A percentile compares a stretch with the other conserved stretches of the same genome.
Conservation (phyloP, 2,329 filamentous ascomycete genomes). For the Zymoseptoria ardabiliae region DNA sequence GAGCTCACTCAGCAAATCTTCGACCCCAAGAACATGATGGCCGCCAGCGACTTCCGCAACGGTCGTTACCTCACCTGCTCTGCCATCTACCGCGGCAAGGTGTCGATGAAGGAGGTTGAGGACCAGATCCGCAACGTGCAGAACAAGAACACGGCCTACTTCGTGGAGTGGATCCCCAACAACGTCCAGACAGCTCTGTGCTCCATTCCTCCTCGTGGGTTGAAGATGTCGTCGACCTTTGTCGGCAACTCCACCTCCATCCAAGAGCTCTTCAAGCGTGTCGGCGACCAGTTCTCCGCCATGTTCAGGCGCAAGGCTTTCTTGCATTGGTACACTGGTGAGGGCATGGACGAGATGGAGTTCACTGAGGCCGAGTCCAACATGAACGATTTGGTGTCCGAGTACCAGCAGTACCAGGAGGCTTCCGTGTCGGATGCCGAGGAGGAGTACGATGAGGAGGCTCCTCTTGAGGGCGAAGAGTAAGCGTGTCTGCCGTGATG, state of each 20-base stretch:
- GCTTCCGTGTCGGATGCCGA: constrained; percentile 94
- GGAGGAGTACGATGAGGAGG: constrained; percentile 89
- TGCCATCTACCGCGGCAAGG: constrained; percentile 99
- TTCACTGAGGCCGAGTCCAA: constrained; percentile 99
- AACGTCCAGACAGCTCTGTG: constrained; percentile 99
- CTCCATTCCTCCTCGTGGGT: constrained; percentile 93
- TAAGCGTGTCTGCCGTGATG: constrained; percentile 34
- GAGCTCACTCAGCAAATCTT: constrained; percentile 99
- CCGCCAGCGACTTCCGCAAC: constrained; percentile 98
- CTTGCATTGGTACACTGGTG: constrained; percentile 99
- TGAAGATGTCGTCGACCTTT: constrained; percentile 99
- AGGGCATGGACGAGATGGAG: constrained; percentile 99
- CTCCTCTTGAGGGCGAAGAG: constrained; percentile 64
- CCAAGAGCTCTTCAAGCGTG: constrained; percentile 99
- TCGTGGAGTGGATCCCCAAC: constrained; percentile 99
- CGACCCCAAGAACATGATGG: constrained; percentile 99
- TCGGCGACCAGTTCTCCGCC: constrained; percentile 98
- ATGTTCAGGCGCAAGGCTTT: constrained; percentile 99
- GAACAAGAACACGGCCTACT: constrained; percentile 99
- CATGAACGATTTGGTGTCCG: constrained; percentile 99
- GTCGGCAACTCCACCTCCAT: constrained; percentile 99
- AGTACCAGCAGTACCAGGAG: constrained; percentile 99
- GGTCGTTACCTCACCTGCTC: constrained; percentile 99
- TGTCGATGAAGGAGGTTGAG: constrained; percentile 99
- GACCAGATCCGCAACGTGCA: constrained; percentile 99